Evolutionary conservation across 768 basidiomycete species (phyloP).

Genomic region (Gautieria morchelliformis): DNA sequence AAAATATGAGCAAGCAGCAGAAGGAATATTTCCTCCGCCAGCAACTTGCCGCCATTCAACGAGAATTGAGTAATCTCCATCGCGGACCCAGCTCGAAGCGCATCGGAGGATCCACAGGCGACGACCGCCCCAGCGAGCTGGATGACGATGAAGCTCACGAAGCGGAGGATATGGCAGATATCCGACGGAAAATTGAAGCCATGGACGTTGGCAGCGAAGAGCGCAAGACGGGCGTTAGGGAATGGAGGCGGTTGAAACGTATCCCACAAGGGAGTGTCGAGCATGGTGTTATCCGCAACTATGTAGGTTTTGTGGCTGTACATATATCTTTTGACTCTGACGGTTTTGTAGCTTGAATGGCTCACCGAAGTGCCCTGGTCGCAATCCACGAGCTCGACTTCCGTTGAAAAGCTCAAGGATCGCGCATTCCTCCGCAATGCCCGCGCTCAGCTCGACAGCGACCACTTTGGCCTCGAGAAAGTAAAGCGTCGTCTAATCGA

Average conservation of each 20-base stretch:
- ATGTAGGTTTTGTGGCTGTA: constrained; percentile 37
- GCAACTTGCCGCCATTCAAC: constrained; percentile 71
- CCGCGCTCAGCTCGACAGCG: constrained; percentile 72
- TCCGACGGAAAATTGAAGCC: constrained; percentile 64
- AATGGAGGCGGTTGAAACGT: constrained; percentile 75
- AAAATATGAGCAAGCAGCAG: constrained; percentile 79
- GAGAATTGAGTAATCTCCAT: constrained; percentile 56
- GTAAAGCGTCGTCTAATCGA: constrained; percentile 89
- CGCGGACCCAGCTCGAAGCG: constrained; percentile 15
- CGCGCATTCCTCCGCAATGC: constrained; percentile 59
- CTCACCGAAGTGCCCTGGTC: constrained; percentile 81
- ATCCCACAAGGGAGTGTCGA: constrained; percentile 90
- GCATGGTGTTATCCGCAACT: constrained; percentile 78
- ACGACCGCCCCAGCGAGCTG: constrained; percentile 35
- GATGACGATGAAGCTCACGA: constrained; percentile 77
- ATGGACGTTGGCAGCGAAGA: constrained; percentile 70
- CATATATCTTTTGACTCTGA: constrained; percentile 13
- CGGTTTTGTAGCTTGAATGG: constrained; percentile 69
- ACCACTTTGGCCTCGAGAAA: constrained; percentile 88
- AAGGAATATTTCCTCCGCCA: constrained; percentile 82
- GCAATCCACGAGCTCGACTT: constrained; percentile 21
- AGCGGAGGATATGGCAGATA: constrained; percentile 66
- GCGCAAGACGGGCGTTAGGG: constrained; percentile 69
- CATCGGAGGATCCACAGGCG: not conserved
- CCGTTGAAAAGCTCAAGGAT: constrained; percentile 34